These are phyloP conservation scores for Wilcoxina mikolae DNA, from an alignment of 495 filamentous ascomycete genomes.

Conservation along the genomic window DNA sequence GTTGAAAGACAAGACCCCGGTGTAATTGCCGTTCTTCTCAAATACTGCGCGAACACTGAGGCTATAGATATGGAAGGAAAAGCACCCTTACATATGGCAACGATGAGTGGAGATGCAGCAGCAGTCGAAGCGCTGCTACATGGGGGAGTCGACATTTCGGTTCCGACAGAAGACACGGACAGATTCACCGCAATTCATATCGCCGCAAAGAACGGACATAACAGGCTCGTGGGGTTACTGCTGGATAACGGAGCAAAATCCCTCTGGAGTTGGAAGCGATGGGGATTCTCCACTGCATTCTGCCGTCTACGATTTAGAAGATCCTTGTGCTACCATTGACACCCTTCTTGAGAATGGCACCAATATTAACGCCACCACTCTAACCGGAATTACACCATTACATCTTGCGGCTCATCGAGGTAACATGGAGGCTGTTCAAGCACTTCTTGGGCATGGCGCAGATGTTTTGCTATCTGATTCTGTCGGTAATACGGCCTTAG, in stretches of 20 bases:
- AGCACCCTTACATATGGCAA: slow-evolving; percentile 9
- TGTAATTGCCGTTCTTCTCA: slow-evolving; percentile 1
- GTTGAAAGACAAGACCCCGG: slow-evolving; percentile 2
- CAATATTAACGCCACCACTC: slow-evolving; percentile 8
- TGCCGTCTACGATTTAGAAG: too few relatives aligned
- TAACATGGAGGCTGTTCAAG: slow-evolving; percentile 7
- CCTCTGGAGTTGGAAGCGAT: too few relatives aligned
- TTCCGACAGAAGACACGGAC: slow-evolving; percentile 9
- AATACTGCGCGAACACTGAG: slow-evolving; percentile 9
- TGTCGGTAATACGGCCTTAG: too few relatives aligned
- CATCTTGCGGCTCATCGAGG: slow-evolving; percentile 14
- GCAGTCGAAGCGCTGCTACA: slow-evolving; percentile 9
- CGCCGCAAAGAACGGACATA: slow-evolving; percentile 13
- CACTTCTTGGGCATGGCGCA: slow-evolving; percentile 21
- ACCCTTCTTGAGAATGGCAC: too few relatives aligned
- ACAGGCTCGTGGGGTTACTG: slow-evolving; percentile 9
- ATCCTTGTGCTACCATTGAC: too few relatives aligned
- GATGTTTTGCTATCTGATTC: too few relatives aligned
- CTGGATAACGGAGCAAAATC: slow-evolving; percentile 12
- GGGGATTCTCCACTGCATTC: too few relatives aligned
- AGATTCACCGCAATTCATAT: slow-evolving; percentile 18
- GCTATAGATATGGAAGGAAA: slow-evolving; percentile 3
- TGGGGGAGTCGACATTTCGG: slow-evolving; percentile 4
- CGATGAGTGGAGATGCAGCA: background rate
- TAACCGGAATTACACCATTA: slow-evolving; percentile 10